Conservation (phyloP, 768 basidiomycete species). For the Boletus sp. region DNA sequence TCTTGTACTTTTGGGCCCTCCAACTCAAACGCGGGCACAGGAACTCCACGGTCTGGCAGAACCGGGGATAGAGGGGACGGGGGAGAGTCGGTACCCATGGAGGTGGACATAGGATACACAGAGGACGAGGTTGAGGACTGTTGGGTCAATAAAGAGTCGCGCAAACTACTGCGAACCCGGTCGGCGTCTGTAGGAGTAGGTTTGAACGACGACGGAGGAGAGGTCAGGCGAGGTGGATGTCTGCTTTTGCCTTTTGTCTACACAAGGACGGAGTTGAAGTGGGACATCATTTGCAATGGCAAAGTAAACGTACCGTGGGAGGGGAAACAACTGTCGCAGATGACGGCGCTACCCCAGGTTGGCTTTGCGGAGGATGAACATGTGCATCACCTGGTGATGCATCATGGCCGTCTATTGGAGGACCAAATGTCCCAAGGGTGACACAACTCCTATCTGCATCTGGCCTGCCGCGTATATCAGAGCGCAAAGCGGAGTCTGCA, state of each 20-base stretch:
- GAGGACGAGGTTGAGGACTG: slow-evolving; percentile 73
- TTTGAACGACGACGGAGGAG: slow-evolving; percentile 35
- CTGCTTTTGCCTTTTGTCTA: slow-evolving; percentile 38
- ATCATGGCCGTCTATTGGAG: slow-evolving; percentile 17
- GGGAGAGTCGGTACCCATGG: slow-evolving; percentile 62
- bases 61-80: slow-evolving; percentile 59
- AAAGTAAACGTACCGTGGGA: slow-evolving; percentile 21
- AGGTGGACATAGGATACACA: slow-evolving; percentile 72
- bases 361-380: slow-evolving; percentile 7
- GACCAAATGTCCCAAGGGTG: slow-evolving; percentile 26
- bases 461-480: slow-evolving; percentile 8
- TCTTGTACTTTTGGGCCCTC: slow-evolving; percentile 50
- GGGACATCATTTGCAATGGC: slow-evolving; percentile 12
- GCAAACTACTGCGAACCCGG: slow-evolving; percentile 53
- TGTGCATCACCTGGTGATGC: neutral
- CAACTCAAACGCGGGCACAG: slow-evolving; percentile 47
- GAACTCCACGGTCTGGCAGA: slow-evolving; percentile 40
- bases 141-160: slow-evolving; percentile 56
- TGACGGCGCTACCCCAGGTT: slow-evolving; percentile 10
- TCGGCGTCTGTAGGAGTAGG: slow-evolving; percentile 26
- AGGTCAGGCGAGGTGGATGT: slow-evolving; percentile 36
- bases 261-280: slow-evolving; percentile 11
- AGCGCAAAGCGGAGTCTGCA: slow-evolving; percentile 7
- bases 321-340: slow-evolving; percentile 13
- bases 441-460: slow-evolving; percentile 25